Evolutionary conservation across 345 rosid genomes (phyloP), one percentile per base, ranked within the genome.

Genomic region (Alliaria petiolata): DNA sequence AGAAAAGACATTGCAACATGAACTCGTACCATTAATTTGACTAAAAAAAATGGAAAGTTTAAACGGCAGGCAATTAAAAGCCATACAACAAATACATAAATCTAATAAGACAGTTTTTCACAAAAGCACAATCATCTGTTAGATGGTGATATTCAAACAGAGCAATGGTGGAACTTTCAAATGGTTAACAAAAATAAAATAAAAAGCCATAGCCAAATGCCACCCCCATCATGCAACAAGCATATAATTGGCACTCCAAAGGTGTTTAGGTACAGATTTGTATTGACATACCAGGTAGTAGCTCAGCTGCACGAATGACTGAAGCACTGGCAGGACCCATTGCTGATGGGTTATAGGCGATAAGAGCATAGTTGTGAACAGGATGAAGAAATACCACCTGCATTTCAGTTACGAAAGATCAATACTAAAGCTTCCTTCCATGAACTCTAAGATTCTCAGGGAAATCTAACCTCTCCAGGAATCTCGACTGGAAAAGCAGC

Each of bases 371-470:
- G 76, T 95, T 95, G 78, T 88, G 91, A 79, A 95, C 96, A 66
- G 97, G 99, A 79, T 95, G 99, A 74, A 95, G 95, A 76, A 91
- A 95, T 69, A 91, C 91, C 73, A 95, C 93, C 99, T 91, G 86
- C 62, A 80, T 36, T 52, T 50, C 40, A 70, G 78, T 52, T 46
- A 52, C 46, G 20, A 52, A 46, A 74, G 62, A 60, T 77, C 39
- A 77, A 34, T 36, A 34, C 5, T 45, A 30, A 74, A 44, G 54
- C 60, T 62, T 62, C 60, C 26, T 34, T 76, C 54, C 40, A 65
- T 40, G 44, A 22, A 33, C 49, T 42, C 5, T 8, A 56, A 56
- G 42, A 47, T 40, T 64, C 40, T 14, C 56, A 45, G 28, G 17
- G 52, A 59, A 69, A 58, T 44, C 65, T 75, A 77, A 95, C 98